phyloP scores from a whole-genome alignment of 768 basidiomycete genomes.

The Rhizopogon vulgaris region DNA sequence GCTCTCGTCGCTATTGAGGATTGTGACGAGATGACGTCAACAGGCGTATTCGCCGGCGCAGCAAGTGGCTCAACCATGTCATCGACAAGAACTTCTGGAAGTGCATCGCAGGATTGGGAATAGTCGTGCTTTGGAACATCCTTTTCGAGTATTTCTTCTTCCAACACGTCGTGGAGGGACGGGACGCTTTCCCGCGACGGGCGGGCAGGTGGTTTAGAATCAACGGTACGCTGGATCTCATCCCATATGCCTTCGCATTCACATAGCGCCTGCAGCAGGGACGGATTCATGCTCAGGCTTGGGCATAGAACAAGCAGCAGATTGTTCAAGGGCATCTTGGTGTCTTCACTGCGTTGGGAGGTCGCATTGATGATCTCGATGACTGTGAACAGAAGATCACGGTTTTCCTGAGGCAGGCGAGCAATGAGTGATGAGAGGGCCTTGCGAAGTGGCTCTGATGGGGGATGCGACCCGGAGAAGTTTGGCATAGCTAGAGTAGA shows the following conservation, averaged over 20 bases:
- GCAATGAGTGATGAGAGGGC: conserved; percentile 58
- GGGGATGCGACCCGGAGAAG: conserved; percentile 52
- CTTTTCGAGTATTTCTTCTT: conserved; percentile 1
- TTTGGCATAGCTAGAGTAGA: conserved; percentile 73
- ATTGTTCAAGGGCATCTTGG: conserved; percentile 92
- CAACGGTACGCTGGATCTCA: conserved; percentile 10
- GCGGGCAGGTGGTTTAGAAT: neutral
- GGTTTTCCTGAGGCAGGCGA: conserved; percentile 72
- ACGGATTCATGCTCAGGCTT: conserved; percentile 73
- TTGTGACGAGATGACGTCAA: neutral
- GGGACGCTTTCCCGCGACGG: conserved; percentile 1
- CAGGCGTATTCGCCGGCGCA: neutral
- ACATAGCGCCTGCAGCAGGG: conserved; percentile 64
- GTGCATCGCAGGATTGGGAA: conserved; percentile 14
- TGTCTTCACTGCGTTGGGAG: conserved; percentile 58
- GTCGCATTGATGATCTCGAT: conserved; percentile 76
- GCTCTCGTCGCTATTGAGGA: conserved; percentile 1
- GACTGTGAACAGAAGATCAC: conserved; percentile 79
- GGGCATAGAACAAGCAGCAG: conserved; percentile 85
- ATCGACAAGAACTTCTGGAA: conserved; percentile 20
- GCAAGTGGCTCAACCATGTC: neutral
- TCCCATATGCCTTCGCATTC: conserved; percentile 68
- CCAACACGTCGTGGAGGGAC: neutral
- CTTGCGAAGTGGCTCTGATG: conserved; percentile 52
- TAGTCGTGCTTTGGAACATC: conserved; percentile 4